A percentile compares a stretch with the other conserved stretches of the same genome.
Evolutionary conservation across 1,139 yeast genomes (phyloP).

Genomic region (Suhomyces bokatorum): DNA sequence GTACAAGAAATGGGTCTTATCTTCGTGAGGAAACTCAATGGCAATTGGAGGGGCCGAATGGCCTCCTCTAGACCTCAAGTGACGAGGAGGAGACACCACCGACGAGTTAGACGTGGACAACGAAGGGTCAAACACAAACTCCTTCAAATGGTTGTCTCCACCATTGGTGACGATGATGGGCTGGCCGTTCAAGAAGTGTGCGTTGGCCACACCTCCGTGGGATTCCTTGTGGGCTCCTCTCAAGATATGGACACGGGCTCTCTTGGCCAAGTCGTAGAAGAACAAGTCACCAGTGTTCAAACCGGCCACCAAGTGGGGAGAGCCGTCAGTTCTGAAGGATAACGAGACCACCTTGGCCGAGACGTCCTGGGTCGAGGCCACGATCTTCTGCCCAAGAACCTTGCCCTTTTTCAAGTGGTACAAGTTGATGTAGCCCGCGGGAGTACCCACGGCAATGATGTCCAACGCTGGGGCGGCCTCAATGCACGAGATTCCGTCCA

Average conservation of each 20-base stretch:
- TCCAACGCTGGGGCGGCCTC: conserved; percentile 89
- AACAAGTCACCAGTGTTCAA: conserved; percentile 78
- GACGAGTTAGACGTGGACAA: conserved; percentile 64
- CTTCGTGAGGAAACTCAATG: conserved; percentile 74
- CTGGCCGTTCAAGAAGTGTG: conserved; percentile 83
- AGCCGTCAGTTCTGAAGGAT: conserved; percentile 92
- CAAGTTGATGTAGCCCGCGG: conserved; percentile 63
- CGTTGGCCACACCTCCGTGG: conserved; percentile 80
- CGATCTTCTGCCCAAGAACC: conserved; percentile 49
- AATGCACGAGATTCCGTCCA: conserved; percentile 57
- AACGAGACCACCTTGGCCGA: conserved; percentile 60
- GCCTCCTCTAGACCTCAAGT: conserved; percentile 92
- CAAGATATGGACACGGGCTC: conserved; percentile 71
- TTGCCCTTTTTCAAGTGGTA: conserved; percentile 71
- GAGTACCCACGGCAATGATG: conserved; percentile 74
- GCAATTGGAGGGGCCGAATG: conserved; percentile 89
- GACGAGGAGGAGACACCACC: conserved; percentile 86
- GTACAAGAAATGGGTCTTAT: conserved; percentile 76
- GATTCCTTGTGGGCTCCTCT: conserved; percentile 71
- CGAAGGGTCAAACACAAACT: conserved; percentile 91
- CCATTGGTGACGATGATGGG: conserved; percentile 91
- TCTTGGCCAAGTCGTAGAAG: conserved; percentile 78
- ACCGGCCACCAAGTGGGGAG: conserved; percentile 80
- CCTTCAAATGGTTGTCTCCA: conserved; percentile 87
- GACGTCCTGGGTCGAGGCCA: conserved; percentile 55